Evolutionary conservation across 176 grass and related monocot species (phyloP).

Genomic region (Oryza rufipogon): DNA sequence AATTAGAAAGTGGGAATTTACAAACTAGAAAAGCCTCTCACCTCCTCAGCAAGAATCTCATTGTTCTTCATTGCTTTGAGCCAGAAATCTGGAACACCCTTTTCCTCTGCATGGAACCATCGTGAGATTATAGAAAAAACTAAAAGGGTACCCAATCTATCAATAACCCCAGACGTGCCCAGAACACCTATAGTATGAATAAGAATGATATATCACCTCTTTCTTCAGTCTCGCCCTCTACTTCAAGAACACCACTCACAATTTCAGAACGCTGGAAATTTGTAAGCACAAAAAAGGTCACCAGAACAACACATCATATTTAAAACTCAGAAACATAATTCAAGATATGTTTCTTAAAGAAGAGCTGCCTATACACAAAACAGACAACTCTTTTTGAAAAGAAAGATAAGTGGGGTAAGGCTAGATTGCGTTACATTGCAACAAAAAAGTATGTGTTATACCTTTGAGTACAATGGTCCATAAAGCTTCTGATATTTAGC

Average conservation of each 20-base stretch:
- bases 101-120: slow-evolving; percentile 38
- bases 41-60: slow-evolving; percentile 58
- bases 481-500: slow-evolving; percentile 66
- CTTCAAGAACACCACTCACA: slow-evolving; percentile 60
- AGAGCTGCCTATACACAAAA: neutral
- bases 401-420: neutral
- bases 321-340: neutral
- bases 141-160: neutral
- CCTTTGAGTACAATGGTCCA: slow-evolving; percentile 59
- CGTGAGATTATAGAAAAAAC: neutral
- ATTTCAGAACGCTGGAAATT: slow-evolving; percentile 57
- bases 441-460: neutral
- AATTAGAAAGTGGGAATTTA: too few species aligned
- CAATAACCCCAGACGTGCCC: neutral
- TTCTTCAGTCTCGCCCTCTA: slow-evolving; percentile 44
- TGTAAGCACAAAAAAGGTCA: neutral
- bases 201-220: slow-evolving; percentile 26
- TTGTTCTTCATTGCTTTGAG: slow-evolving; percentile 66
- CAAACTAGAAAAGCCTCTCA: neutral
- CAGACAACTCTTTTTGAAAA: neutral
- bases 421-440: neutral
- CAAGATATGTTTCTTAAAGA: too few species aligned
- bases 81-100: slow-evolving; percentile 71
- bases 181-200: neutral
- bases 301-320: neutral